phyloP scores from a whole-genome alignment of 2,329 filamentous ascomycete species.

The Colletotrichum coccodes region DNA sequence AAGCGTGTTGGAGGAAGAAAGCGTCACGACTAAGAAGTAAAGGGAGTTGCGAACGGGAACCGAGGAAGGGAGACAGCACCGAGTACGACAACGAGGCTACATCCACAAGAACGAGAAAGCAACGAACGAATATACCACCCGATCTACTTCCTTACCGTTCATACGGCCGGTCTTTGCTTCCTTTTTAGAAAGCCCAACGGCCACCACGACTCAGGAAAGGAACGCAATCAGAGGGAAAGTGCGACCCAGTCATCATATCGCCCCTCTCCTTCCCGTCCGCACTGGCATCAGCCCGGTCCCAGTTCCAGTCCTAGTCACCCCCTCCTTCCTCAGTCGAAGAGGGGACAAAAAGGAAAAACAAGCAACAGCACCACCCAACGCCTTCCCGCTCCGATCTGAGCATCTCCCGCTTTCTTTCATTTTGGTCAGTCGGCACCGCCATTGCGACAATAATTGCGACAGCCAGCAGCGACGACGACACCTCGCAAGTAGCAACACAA shows the following conservation, averaged over 20 bases:
- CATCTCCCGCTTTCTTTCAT: slow-evolving; percentile 32
- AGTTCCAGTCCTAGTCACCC: background rate
- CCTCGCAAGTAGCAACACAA: background rate
- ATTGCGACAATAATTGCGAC: background rate
- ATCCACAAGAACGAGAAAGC: background rate
- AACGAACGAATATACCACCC: background rate
- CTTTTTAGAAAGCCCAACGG: slow-evolving; percentile 20
- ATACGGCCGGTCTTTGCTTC: background rate
- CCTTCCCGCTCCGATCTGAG: slow-evolving; percentile 4
- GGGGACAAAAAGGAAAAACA: slow-evolving; percentile 5
- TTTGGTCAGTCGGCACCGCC: slow-evolving; percentile 15
- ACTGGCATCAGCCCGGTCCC: slow-evolving; percentile 27
- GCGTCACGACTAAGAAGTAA: background rate
- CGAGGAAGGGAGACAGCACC: background rate
- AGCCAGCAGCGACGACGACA: background rate
- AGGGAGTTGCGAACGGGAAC: background rate
- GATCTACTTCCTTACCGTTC: background rate
- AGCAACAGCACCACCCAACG: slow-evolving; percentile 9
- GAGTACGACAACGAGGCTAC: background rate
- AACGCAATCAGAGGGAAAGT: slow-evolving; percentile 28
- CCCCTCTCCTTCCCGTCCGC: slow-evolving; percentile 26
- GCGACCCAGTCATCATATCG: slow-evolving; percentile 22
- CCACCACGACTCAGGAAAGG: slow-evolving; percentile 7
- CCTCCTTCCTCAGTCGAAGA: slow-evolving; percentile 13
- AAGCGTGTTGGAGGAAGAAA: background rate